Base-by-base conservation (phyloP, 768 basidiomycete genomes). In the Cystofilobasidium capitatum region DNA sequence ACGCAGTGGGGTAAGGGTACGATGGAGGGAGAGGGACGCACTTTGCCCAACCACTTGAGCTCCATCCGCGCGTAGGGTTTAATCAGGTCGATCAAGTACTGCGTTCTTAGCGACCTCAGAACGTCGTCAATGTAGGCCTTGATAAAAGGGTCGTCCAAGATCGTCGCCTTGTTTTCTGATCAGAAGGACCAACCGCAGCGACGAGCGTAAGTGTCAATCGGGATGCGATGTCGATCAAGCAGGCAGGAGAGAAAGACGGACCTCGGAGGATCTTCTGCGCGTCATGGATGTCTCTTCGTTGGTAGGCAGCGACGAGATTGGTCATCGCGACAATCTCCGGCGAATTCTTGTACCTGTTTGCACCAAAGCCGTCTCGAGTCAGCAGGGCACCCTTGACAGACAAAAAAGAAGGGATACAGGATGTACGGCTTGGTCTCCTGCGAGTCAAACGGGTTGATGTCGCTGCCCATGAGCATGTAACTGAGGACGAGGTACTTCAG, bases 301-400 rank as follows among this genome's bases (percentile, higher is more conserved):
- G 94, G 78, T 99, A 99, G 0, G 96, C 96, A 70, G 90, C 87
- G 20, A 99, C 96, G 31, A 99, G 82, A 73, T 89, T 89, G 0
- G 94, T 98, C 94, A 99, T 97, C 8, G 96, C 96, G 65, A 86
- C 90, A 75, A 99, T 98, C 77, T 99, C 88, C 13, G 91, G 86
- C 73, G 98, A 90, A 62, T 84, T 89, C 81, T 97, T 97, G 78
- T 96, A 94, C 66, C 90, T 91, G 70, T 8, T 12, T 22, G 20
- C 55, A 22, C 26, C 49, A 51, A 7, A 37, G n/a, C 17, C 68
- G 47, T 24, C 24, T 8, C 45, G 9, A 49, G 47, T 8, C 8
- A 49, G 47, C 47, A 35, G 57, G 37, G 33, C 20, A 37, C 13
- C 45, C 7, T 26, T 33, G 58, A 49, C 47, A 9, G 35, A 37